A percentile compares a stretch with the other conserved stretches of the same genome.
Evolutionary conservation across 345 rosid genomes (phyloP).

Genomic region (Microthlaspi erraticum): DNA sequence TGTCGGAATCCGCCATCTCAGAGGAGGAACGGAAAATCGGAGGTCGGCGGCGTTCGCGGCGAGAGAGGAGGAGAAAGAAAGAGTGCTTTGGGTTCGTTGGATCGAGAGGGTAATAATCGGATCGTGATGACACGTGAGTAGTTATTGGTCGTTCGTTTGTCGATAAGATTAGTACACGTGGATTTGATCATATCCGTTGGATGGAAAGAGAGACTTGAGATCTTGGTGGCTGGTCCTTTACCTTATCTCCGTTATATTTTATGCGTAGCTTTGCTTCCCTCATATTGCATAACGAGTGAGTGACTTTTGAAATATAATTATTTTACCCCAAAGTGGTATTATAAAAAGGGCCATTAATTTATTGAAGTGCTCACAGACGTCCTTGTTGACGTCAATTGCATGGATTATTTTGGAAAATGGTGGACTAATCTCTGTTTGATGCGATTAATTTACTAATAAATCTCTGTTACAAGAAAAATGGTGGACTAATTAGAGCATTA

Average conservation of each 20-base stretch:
- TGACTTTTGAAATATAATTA: no score
- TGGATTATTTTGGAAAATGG: background rate
- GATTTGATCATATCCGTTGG: conserved; percentile 33
- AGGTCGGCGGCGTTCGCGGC: background rate
- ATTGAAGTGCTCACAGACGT: conserved; percentile 6
- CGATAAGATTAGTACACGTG: conserved; percentile 59
- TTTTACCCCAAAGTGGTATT: no score
- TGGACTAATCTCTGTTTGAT: no score
- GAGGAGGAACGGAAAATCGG: background rate
- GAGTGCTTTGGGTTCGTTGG: conserved; percentile 58
- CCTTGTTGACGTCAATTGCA: background rate
- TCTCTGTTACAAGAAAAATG: no score
- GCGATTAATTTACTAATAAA: no score
- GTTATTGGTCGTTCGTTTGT: conserved; percentile 51
- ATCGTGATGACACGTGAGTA: conserved; percentile 58
- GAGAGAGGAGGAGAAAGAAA: conserved; percentile 16
- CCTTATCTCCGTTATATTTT: conserved; percentile 4
- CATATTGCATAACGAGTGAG: background rate
- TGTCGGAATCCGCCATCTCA: conserved; percentile 74
- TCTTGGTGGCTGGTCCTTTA: background rate
- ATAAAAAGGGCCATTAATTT: background rate
- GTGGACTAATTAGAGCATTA: background rate
- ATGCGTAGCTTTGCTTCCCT: background rate
- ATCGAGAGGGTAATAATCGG: conserved; percentile 53
- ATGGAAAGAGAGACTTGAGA: conserved; percentile 36